Evolutionary conservation across 371 early-diverging fungal genomes (phyloP).

Genomic region (Lichtheimia ramosa): DNA sequence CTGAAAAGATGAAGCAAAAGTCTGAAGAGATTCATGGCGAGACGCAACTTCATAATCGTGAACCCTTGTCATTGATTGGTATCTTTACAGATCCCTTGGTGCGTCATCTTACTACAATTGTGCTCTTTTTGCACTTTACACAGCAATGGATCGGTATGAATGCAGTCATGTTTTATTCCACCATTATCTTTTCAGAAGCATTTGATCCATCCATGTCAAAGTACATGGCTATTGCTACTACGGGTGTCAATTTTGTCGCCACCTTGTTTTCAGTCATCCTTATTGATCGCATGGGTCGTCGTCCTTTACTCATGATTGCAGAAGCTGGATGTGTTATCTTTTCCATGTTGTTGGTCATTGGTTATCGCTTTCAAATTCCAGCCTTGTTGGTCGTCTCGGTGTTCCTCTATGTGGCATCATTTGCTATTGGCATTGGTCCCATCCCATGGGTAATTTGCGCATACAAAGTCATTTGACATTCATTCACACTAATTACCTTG

Average conservation of each 20-base stretch:
- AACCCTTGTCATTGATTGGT: slow-evolving; percentile 22
- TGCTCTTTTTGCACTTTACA: slow-evolving; percentile 55
- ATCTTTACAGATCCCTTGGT: slow-evolving; percentile 37
- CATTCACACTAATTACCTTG: neutral
- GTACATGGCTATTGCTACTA: slow-evolving; percentile 57
- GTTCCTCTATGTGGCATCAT: slow-evolving; percentile 57
- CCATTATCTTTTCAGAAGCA: slow-evolving; percentile 51
- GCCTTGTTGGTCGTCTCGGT: slow-evolving; percentile 32
- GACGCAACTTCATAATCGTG: slow-evolving; percentile 18
- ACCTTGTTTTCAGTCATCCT: slow-evolving; percentile 55
- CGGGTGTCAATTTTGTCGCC: slow-evolving; percentile 54
- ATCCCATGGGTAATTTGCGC: slow-evolving; percentile 14
- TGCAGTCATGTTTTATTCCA: slow-evolving; percentile 78
- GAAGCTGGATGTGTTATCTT: slow-evolving; percentile 53
- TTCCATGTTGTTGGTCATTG: slow-evolving; percentile 54
- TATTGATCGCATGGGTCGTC: slow-evolving; percentile 77
- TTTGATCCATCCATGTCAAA: slow-evolving; percentile 49
- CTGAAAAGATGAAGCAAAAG: neutral
- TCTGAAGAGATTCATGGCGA: slow-evolving; percentile 16
- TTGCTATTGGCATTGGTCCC: slow-evolving; percentile 57
- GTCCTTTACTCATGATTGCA: slow-evolving; percentile 65
- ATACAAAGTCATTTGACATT: neutral
- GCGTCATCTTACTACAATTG: slow-evolving; percentile 48
- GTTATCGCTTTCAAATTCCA: slow-evolving; percentile 21
- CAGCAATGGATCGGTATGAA: slow-evolving; percentile 89